Conservation (phyloP, 1,284 basidiomycete genomes). For the Amylostereum areolatum region DNA sequence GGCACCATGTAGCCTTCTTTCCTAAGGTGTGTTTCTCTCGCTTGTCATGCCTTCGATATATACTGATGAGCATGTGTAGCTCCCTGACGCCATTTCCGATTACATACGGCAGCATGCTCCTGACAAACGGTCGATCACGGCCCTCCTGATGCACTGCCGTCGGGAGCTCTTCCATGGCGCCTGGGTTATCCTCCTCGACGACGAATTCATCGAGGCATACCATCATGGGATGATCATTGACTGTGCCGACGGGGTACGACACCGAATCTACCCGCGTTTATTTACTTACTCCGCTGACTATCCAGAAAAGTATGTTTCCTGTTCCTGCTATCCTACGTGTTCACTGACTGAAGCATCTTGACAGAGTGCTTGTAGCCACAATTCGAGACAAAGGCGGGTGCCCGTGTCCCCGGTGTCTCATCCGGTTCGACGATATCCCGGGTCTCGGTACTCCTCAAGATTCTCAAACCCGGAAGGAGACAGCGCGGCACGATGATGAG, state of each 20-base stretch:
- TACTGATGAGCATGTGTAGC: slow-evolving; percentile 1
- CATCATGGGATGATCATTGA: slow-evolving; percentile 17
- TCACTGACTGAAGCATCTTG: no score
- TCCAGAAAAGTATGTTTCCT: slow-evolving; percentile 19
- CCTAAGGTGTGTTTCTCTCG: slow-evolving; percentile 15
- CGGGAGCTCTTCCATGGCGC: slow-evolving; percentile 18
- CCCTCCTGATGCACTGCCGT: slow-evolving; percentile 14
- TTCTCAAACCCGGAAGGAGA: background rate
- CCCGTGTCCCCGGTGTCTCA: slow-evolving; percentile 15
- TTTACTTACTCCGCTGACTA: slow-evolving; percentile 20
- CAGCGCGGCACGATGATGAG: background rate
- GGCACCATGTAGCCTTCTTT: slow-evolving; percentile 17
- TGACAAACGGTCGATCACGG: background rate
- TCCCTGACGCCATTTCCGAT: background rate
- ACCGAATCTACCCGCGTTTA: slow-evolving; percentile 16
- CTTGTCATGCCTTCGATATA: no score
- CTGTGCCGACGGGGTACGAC: slow-evolving; percentile 13
- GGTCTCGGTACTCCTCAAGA: slow-evolving; percentile 9
- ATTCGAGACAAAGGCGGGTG: slow-evolving; percentile 10
- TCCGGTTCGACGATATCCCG: slow-evolving; percentile 5
- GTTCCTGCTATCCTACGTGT: no score
- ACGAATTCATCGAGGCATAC: slow-evolving; percentile 17
- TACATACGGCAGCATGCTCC: no score
- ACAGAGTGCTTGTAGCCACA: slow-evolving; percentile 14
- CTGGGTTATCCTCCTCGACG: slow-evolving; percentile 15